Base-by-base conservation (phyloP, 257 asterid genomes). In the Primulina eburnea region DNA sequence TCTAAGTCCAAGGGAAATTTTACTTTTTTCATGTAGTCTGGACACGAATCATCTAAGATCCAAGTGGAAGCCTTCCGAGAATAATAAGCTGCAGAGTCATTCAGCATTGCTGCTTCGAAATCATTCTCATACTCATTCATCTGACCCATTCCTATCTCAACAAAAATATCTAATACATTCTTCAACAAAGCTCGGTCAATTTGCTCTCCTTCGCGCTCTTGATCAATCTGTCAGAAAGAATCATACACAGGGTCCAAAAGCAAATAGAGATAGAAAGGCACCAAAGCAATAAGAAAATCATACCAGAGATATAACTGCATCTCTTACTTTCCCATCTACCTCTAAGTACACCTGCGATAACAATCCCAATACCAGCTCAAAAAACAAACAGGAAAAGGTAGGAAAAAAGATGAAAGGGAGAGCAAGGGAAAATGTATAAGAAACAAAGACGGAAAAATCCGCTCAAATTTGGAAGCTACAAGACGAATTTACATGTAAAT, bases 171-270 rank as follows among this genome's bases (percentile, higher is more conserved):
- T 33, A 94, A 75, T 35, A 94, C 92, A 82, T 92, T 94, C 84
- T 94, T 94, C 71, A 94, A 66, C 69, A 91, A 77, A 67, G 99
- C 97, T 75, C 97, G 84, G 68, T 94, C 98, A 75, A 94, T 94
- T 78, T 89, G 98, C 82, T 89, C 96, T 53, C 99, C 98, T 78
- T 94, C 99, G 28, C 99, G 90, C 88, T 94, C 99, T 83, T 89
- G 97, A 77, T 93, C 95, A 77, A 89, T 90, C 99, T 90, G 60
- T 70, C 37, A 70, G 68, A 71, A 64, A 67, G 55, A 37, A 55
- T 66, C 40, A 75, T 24, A 56, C 18, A 65, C 65, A 34, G 35
- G 68, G 26, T 72, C 67, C 59, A 62, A 37, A 68, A 26, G 43
- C 24, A 35, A 40, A 53, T 34, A 34, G 4, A 32, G 68, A 66